Evolutionary conservation across 2,329 filamentous ascomycete genomes (phyloP), one percentile per base, ranked within the genome.

Genomic region (Lecanosticta acicola): DNA sequence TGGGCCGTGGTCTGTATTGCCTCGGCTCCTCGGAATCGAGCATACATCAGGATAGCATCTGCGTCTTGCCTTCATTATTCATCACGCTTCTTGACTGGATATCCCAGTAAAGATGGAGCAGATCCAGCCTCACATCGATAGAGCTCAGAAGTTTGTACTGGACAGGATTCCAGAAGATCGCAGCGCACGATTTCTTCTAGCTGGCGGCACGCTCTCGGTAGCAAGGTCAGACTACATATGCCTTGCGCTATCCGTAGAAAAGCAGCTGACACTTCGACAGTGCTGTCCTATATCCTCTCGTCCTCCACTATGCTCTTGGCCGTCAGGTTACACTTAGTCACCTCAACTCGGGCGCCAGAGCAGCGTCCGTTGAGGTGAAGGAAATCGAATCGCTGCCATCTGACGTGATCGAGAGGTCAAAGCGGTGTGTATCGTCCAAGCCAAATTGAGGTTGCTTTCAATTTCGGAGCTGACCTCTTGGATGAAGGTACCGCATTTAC

Each of bases 301-400:
- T 45, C 10, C 46, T 51, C 21, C 46, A 56, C 41, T 46, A 43
- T 32, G 38, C 46, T 17, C 54, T 54, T 17, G 54, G 54, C 32
- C 49, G 54, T 20, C 49, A 54, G 38, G 26, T 56, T 33, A 35
- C 32, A 5, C 51, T 52, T 36, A 56, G 51, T 8, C 40, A 50
- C 18, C 54, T 51, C 3, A 52, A 47, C 13, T 34, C 45, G 8
- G 49, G 46, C 1, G 44, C 51, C 3, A 46, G 52, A 21, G 46
- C 43, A 24, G 54, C 54, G 14, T 50, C 49, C n/a, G 24, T 46
- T 5, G 54, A 56, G 10, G 54, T 51, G 26, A 42, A 49, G 17
- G 54, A 56, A 32, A 50, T 56, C 32, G 39, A 32, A 11, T 50
- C 47, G 14, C 41, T 56, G 8, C 46, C 51, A 7, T 40, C 45